phyloP scores from a whole-genome alignment of 2,329 filamentous ascomycete genomes.

The Penicillium sp. region DNA sequence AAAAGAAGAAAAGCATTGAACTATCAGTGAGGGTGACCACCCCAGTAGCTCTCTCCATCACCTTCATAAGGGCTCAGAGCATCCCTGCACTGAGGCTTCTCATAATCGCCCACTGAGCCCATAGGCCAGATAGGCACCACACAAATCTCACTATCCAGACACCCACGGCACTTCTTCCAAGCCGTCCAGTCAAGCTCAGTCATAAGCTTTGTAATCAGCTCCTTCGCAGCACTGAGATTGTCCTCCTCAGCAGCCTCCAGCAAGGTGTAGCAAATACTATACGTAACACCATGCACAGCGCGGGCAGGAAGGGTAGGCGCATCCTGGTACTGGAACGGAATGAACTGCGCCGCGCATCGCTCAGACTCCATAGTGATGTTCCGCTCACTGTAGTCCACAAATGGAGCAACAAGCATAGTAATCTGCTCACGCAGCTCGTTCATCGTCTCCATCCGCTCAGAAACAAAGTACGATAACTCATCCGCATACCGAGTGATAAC shows the following conservation, averaged over 20 bases:
- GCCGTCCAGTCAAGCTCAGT: constrained; percentile 58
- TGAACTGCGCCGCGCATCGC: constrained; percentile 37
- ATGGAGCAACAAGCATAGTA: constrained; percentile 31
- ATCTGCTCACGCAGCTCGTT: constrained; percentile 30
- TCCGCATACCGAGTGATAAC: constrained; percentile 62
- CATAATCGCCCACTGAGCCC: constrained; percentile 56
- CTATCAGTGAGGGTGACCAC: neutral
- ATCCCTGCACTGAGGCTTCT: constrained; percentile 47
- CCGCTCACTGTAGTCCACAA: constrained; percentile 35
- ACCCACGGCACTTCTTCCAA: constrained; percentile 59
- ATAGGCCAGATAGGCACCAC: constrained; percentile 66
- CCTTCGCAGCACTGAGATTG: constrained; percentile 26
- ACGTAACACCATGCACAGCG: constrained; percentile 32
- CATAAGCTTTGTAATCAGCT: constrained; percentile 44
- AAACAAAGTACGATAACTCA: constrained; percentile 47
- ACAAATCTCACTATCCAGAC: constrained; percentile 56
- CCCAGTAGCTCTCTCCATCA: constrained; percentile 31
- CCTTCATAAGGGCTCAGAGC: constrained; percentile 19
- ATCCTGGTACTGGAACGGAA: constrained; percentile 21
- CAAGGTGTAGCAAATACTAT: constrained; percentile 35
- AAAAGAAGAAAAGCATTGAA: neutral
- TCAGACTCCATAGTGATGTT: constrained; percentile 28
- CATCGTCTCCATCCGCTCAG: constrained; percentile 24
- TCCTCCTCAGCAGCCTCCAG: constrained; percentile 22
- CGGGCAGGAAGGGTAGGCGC: constrained; percentile 22